Conservation (phyloP, 75 land plant genomes). For the Adiantum capillusveneris region DNA sequence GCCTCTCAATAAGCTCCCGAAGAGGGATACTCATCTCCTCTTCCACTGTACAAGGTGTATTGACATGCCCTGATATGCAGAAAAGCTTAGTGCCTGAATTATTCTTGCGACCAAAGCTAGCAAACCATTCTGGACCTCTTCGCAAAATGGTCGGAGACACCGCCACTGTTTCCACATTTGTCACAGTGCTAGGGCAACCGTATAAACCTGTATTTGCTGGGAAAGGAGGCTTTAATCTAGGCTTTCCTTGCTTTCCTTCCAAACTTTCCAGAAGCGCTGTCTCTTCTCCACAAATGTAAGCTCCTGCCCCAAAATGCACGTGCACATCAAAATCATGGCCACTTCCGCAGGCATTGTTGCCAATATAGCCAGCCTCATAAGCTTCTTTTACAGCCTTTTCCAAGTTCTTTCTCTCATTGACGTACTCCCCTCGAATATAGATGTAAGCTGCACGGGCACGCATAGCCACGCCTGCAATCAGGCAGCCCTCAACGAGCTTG, state of each 20-base stretch:
- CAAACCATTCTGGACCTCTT: slow-evolving; percentile 95
- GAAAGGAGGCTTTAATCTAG: slow-evolving; percentile 94
- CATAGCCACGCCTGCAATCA: slow-evolving; percentile 98
- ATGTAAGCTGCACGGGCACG: slow-evolving; percentile 88
- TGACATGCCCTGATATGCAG: slow-evolving; percentile 89
- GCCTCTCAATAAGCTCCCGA: slow-evolving; percentile 82
- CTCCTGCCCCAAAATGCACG: slow-evolving; percentile 92
- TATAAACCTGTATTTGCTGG: slow-evolving; percentile 92
- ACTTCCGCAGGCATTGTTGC: slow-evolving; percentile 92
- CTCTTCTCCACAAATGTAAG: slow-evolving; percentile 97
- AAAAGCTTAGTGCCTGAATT: slow-evolving; percentile 93
- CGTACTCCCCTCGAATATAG: slow-evolving; percentile 91
- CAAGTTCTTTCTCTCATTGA: slow-evolving; percentile 67
- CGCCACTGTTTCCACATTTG: slow-evolving; percentile 94
- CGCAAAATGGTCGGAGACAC: slow-evolving; percentile 91
- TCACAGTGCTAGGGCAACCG: slow-evolving; percentile 95
- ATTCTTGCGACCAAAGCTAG: slow-evolving; percentile 92
- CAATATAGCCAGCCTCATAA: slow-evolving; percentile 75
- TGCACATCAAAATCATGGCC: slow-evolving; percentile 94
- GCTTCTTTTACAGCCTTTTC: slow-evolving; percentile 76
- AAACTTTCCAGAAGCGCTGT: slow-evolving; percentile 87
- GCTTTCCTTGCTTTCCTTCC: slow-evolving; percentile 94
- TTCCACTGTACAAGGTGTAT: slow-evolving; percentile 94
- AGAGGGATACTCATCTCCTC: slow-evolving; percentile 96
- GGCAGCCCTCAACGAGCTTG: slow-evolving; percentile 84